These are phyloP conservation scores for Dendrocalamus latiflorus DNA, from an alignment of 202 grass and related monocot genomes.

Conservation along the genomic window DNA sequence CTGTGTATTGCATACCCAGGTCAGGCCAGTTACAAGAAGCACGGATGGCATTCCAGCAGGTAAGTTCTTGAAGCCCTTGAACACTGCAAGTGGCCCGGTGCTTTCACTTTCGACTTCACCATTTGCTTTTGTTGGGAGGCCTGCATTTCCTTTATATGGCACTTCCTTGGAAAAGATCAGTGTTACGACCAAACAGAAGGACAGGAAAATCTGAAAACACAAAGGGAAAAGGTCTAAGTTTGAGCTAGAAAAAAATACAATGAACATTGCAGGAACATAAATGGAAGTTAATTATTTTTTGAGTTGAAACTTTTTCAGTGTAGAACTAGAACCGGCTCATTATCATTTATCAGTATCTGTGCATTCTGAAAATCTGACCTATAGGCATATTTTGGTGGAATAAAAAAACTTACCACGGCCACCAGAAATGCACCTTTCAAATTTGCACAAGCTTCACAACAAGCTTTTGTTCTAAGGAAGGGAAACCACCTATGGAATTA, in stretches of 20 bases:
- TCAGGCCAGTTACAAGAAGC: no score
- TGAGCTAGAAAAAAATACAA: background rate
- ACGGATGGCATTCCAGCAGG: conserved; percentile 74
- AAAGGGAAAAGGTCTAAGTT: background rate
- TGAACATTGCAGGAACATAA: background rate
- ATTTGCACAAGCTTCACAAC: conserved; percentile 91
- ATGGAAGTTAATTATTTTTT: background rate
- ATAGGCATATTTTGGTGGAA: background rate
- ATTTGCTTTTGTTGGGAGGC: conserved; percentile 41
- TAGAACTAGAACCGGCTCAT: no score
- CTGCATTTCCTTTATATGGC: conserved; percentile 29
- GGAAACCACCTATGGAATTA: conserved; percentile 73
- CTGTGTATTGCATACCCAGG: no score
- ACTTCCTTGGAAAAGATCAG: conserved; percentile 70
- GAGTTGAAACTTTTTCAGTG: no score
- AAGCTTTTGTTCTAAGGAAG: conserved; percentile 72
- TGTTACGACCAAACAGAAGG: conserved; percentile 36
- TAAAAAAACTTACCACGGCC: conserved; percentile 64
- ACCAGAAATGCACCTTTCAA: conserved; percentile 94
- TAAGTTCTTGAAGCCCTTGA: conserved; percentile 67
- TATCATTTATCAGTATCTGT: background rate
- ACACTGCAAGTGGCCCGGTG: conserved; percentile 32
- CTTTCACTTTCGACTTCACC: conserved; percentile 22
- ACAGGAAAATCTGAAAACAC: conserved; percentile 55
- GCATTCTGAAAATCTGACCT: background rate